Evolutionary conservation across 2,329 filamentous ascomycete species (phyloP), one percentile per base, ranked within the genome.

Genomic region (Alternaria rosae): DNA sequence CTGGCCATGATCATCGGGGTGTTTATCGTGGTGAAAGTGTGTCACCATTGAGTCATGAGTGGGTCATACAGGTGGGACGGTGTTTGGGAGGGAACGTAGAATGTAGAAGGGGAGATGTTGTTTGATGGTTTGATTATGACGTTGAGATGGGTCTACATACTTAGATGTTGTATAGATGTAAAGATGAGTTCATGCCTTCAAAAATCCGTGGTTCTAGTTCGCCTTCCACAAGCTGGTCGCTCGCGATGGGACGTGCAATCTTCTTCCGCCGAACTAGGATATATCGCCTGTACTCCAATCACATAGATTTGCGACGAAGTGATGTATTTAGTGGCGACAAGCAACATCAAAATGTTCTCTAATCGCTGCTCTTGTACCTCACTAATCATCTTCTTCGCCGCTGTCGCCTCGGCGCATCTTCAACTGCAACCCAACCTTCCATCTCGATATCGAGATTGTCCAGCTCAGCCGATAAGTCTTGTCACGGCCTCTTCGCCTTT

Each of bases 381-480:
- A 38, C 8, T 5, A 8, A 9, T n/a, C 17, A 47, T 1, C 25
- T 44, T 26, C 20, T 7, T 2, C 6, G 11, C 9, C 21, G 15
- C 21, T 48, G 13, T 47, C 5, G 35, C 43, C 17, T n/a, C 20
- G 30, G 7, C 20, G 15, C 20, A 6, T 26, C 8, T 25, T 38
- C 54, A 57, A 25, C 25, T 23, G 47, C 15, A 30, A 13, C 20
- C 38, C 53, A 61, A 6, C 58, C 58, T 38, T 55, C 26, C 58
- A 47, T 59, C 5, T 54, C 23, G 17, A 59, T 59, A 6, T 28
- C 47, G 15, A 54, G 26, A 15, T 59, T 41, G 9, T 59, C 26
- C 12, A 54, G n/a, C 28, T 59, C 48, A 2, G 38, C 48, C 6
- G 15, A 13, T 2, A 59, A 25, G 5, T 45, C 44, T 15, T 50